phyloP scores from a whole-genome alignment of 257 asterid species.

The Solanum dulcamara region DNA sequence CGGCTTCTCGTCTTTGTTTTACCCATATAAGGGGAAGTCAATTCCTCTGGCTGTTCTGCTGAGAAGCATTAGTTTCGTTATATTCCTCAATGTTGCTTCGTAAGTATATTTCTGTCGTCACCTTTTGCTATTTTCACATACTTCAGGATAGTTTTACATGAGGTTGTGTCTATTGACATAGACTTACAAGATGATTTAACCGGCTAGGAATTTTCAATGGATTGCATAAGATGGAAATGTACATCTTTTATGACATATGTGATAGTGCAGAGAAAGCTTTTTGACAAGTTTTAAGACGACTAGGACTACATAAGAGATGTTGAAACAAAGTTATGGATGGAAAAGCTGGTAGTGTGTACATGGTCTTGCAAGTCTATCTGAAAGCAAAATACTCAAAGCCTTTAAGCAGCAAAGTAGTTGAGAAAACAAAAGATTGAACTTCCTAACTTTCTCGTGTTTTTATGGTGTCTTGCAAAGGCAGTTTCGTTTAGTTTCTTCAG shows the following conservation, averaged over 20 bases:
- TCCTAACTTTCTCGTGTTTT: neutral
- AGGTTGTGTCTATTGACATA: neutral
- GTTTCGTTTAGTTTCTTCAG: neutral
- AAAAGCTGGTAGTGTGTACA: neutral
- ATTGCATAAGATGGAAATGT: neutral
- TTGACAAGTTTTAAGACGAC: too few species aligned
- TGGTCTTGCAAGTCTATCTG: neutral
- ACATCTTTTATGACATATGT: neutral
- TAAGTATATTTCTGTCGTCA: conserved; percentile 25
- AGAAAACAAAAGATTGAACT: neutral
- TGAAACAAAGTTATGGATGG: neutral
- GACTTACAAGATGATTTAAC: neutral
- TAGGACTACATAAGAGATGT: too few species aligned
- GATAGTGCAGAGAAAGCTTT: neutral
- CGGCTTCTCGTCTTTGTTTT: conserved; percentile 51
- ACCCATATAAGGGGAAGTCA: conserved; percentile 66
- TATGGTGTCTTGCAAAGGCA: neutral
- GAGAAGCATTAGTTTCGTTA: conserved; percentile 40
- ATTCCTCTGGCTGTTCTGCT: conserved; percentile 52
- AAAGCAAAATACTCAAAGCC: neutral
- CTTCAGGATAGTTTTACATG: neutral
- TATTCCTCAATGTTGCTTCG: conserved; percentile 67
- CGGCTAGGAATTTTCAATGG: neutral
- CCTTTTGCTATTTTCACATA: neutral
- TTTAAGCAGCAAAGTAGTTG: neutral